Base-by-base conservation (phyloP, 75 land plant species). In the Pinus taeda region DNA sequence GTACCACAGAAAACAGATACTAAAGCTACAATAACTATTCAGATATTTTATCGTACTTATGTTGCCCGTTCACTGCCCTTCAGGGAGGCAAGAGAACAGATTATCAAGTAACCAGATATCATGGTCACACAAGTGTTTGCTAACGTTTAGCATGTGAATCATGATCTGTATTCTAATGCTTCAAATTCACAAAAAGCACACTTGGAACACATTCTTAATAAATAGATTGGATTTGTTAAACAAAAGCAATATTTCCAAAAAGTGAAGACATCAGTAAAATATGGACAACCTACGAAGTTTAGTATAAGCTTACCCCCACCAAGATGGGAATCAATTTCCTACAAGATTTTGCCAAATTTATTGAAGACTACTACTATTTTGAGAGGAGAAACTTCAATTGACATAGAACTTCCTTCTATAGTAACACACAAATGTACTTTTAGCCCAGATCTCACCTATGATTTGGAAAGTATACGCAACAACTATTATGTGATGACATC, bases 21-120 rank as follows among this genome's bases (percentile, higher is more conserved):
- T 39, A 59, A 26, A 22, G 82, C 81, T 57, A 81, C 81, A 20
- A 81, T 45, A 36, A 71, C 61, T 30, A 81, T 81, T 59, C 83
- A 81, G 79, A 55, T 15, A 67, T 57, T 24, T 21, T 75, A 59
- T 58, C 56, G 80, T 75, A 64, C 76, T 18, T 42, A 57, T 75
- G 77, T 56, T 60, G 21, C 71, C 53, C 53, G 24, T 42, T 39
- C 42, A 15, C 8, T n/a, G 22, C 42, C n/a, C 71, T 39, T 14
- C n/a, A 49, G 11, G 1, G 12, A 69, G 53, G 42, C 13, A 69
- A 69, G 53, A 69, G 9, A 69, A 69, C 3, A 42, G 20, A 42
- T 36, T 8, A 30, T n/a, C 15, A 69, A 69, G 9, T 20, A 12
- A 8, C n/a, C n/a, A n/a, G n/a, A n/a, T n/a, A n/a, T n/a, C n/a